Evolutionary conservation across 1,284 basidiomycete species (phyloP), one percentile per base, ranked within the genome.

Genomic region (Volvariella volvacea): DNA sequence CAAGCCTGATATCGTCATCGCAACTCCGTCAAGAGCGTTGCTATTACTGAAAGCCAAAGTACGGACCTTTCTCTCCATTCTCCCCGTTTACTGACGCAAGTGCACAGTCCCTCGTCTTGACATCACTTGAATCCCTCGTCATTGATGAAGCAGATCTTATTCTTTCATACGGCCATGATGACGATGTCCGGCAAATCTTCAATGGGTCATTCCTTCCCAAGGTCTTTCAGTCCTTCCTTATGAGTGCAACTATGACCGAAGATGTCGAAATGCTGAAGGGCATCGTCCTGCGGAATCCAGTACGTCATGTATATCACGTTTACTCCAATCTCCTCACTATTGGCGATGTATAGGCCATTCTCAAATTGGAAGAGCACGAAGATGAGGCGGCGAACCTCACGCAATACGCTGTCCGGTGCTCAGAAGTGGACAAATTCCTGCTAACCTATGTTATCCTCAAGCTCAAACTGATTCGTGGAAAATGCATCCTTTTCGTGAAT

Each of bases 71-170:
- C 36, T 38, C 12, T 44, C 17, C 22, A 43, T 22, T 28, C 36
- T 41, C 31, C 3, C 34, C 17, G 10, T 44, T 15, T 42, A 9
- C 22, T 15, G 17, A 30, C 31, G 25, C 25, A 28, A 28, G 6
- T 28, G 25, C 25, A 1, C 52, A 88, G 82, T 64, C 75, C 1
- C 64, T 93, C 2, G 73, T 71, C 2, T 62, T 89, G 0, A 58
- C 70, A 19, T 71, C 68, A 0, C 70, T 99, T 19, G 87, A 93
- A 45, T 88, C 89, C 14, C 79, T 99, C 12, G 90, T 96, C 16
- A 92, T 99, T 48, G 96, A 99, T 62, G 96, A 99, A 67, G 96
- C 96, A 9, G 96, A 99, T 62, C 78, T 99, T 21, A 90, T 99
- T 45, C 74, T 99, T 7, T 97, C 94, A 0, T 99, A 99, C 61